Base-by-base conservation (phyloP, 305 asterid genomes). In the Fraxinus dipetala region DNA sequence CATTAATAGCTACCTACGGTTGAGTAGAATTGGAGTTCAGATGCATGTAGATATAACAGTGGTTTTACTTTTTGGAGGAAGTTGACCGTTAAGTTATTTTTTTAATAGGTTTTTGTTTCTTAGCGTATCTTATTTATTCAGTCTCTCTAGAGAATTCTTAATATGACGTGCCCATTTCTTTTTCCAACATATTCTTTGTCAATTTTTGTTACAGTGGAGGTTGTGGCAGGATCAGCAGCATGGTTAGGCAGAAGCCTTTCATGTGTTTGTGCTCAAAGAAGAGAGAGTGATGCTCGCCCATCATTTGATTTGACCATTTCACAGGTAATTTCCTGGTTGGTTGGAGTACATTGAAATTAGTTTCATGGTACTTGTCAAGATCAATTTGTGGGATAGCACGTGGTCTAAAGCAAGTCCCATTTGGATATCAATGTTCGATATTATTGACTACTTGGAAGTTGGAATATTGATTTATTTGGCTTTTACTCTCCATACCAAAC, bases 241-340 rank as follows among this genome's bases (percentile, higher is more conserved):
- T 96, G 99, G 99, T 91, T 96, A 81, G 98, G 99, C 84, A 92
- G 90, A 87, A 97, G 99, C 83, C 93, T 96, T 82, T 96, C 99
- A 14, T 96, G 99, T 83, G 99, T 96, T 80, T 94, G 99, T 87
- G 98, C 85, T 90, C 98, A 96, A 83, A 89, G 97, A 87, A 89
- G 95, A 81, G 98, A 96, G 84, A 89, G 93, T 79, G 99, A 96
- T 89, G 90, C 90, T 80, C 95, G 93, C 63, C 97, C 93, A 82
- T 96, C 99, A 59, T 92, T 94, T 89, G 98, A 96, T 85, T 85
- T 94, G 90, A 93, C 98, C 35, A 90, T 98, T 86, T 83, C 89
- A 36, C 98, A 94, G 97, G 99, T 93, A 89, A 80, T 79, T 48
- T 80, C 72, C 72, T 80, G 43, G 26, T 69, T 69, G 38, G 40